phyloP scores from a whole-genome alignment of 2,329 filamentous ascomycete genomes.

The Ceratocystis harringtonii region DNA sequence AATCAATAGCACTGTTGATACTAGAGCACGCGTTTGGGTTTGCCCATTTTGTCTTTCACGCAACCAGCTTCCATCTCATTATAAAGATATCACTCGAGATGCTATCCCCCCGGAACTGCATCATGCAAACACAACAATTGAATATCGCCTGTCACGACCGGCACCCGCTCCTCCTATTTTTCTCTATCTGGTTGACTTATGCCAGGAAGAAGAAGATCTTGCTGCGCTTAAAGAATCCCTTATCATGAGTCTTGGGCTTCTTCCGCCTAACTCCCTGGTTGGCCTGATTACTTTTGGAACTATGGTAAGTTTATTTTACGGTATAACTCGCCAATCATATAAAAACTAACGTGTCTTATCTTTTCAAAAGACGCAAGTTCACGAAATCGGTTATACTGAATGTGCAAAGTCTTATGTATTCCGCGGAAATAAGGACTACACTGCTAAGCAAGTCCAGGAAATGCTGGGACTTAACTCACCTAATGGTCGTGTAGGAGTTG shows the following conservation, averaged over 20 bases:
- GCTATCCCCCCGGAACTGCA: constrained; percentile 74
- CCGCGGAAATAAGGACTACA: constrained; percentile 92
- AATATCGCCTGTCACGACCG: constrained; percentile 66
- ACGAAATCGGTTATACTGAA: constrained; percentile 94
- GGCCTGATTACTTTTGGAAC: constrained; percentile 81
- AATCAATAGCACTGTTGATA: constrained; percentile 55
- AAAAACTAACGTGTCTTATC: constrained; percentile 20
- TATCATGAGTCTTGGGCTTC: constrained; percentile 68
- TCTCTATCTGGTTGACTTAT: constrained; percentile 74
- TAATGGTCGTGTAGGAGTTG: constrained; percentile 56
- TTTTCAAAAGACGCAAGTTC: constrained; percentile 60
- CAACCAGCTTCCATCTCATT: constrained; percentile 69
- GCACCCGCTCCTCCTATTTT: constrained; percentile 80
- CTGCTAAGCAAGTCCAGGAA: constrained; percentile 97
- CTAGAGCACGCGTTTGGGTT: constrained; percentile 72
- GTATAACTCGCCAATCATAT: not conserved
- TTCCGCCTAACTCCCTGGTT: constrained; percentile 68
- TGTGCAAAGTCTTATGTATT: constrained; percentile 99
- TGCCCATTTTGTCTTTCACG: constrained; percentile 77
- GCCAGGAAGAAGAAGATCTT: constrained; percentile 75
- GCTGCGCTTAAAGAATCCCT: constrained; percentile 72
- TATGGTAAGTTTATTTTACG: constrained; percentile 45
- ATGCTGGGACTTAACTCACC: constrained; percentile 78
- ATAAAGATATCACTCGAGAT: constrained; percentile 77
- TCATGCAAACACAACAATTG: constrained; percentile 72